Percentiles rank a stretch among this genome's conserved stretches.
Conservation (phyloP, 352 stramenopile genomes). For the Phytophthora cactorum region DNA sequence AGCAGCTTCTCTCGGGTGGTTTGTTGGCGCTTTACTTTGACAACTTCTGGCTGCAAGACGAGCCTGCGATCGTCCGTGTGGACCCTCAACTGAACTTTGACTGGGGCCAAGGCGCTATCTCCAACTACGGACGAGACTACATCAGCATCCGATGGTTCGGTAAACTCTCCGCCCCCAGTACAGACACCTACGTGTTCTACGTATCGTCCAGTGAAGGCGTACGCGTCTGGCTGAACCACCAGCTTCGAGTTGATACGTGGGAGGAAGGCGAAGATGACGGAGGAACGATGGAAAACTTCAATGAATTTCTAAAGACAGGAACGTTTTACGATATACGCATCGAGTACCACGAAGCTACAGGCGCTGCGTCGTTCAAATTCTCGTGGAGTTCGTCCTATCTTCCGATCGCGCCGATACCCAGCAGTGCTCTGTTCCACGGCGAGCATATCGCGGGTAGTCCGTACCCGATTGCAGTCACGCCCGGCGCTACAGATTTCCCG, state of each 20-base stretch:
- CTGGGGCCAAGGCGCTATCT: constrained; percentile 92
- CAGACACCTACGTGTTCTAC: constrained; percentile 94
- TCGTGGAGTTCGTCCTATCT: constrained; percentile 94
- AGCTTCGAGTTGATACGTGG: constrained; percentile 94
- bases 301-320: constrained; percentile 62
- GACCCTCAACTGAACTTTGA: constrained; percentile 89
- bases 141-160: constrained; percentile 95
- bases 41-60: constrained; percentile 96
- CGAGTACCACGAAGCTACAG: constrained; percentile 95
- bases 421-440: constrained; percentile 81
- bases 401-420: constrained; percentile 82
- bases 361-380: constrained; percentile 85
- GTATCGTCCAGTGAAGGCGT: constrained; percentile 92
- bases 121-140: constrained; percentile 94
- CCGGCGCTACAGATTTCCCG: constrained; percentile 95
- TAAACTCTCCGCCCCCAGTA: constrained; percentile 85
- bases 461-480: constrained; percentile 89
- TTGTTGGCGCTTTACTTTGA: constrained; percentile 94
- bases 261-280: constrained; percentile 42
- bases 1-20: constrained; percentile 91
- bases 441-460: constrained; percentile 95
- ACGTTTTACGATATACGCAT: constrained; percentile 94
- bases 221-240: constrained; percentile 94
- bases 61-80: constrained; percentile 86
- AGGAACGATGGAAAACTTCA: constrained; percentile 72